phyloP scores from a whole-genome alignment of 1,284 basidiomycete species.

The Trichosporon inkin region DNA sequence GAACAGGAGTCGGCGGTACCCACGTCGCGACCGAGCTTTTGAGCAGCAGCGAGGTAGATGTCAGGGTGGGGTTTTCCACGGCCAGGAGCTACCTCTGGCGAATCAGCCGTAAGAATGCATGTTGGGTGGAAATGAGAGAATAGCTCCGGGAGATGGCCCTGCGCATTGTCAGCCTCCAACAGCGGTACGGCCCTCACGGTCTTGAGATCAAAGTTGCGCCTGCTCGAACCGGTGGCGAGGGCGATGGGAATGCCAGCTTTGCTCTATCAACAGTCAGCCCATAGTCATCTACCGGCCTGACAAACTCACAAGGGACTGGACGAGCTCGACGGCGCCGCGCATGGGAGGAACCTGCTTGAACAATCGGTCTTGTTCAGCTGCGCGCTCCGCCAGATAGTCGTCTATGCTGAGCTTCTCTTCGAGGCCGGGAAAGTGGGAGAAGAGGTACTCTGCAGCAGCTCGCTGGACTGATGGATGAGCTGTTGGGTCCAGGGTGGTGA shows the following conservation, averaged over 20 bases:
- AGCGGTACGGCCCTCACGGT: slow-evolving; percentile 32
- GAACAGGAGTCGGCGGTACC: slow-evolving; percentile 38
- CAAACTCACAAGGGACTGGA: slow-evolving; percentile 40
- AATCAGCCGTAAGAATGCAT: slow-evolving; percentile 46
- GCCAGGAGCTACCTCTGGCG: slow-evolving; percentile 43
- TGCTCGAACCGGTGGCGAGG: slow-evolving; percentile 48
- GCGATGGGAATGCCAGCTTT: slow-evolving; percentile 47
- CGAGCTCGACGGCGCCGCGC: slow-evolving; percentile 45
- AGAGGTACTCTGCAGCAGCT: slow-evolving; percentile 42
- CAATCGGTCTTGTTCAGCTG: slow-evolving; percentile 39
- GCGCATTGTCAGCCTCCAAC: not conserved
- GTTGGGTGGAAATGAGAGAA: slow-evolving; percentile 46
- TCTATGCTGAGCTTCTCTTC: slow-evolving; percentile 43
- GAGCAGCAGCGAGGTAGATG: slow-evolving; percentile 50
- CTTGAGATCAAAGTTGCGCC: slow-evolving; percentile 38
- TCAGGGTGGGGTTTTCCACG: slow-evolving; percentile 49
- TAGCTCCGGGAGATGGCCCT: slow-evolving; percentile 48
- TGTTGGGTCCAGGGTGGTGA: not conserved
- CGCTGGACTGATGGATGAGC: slow-evolving; percentile 25
- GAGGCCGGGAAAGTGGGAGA: slow-evolving; percentile 43
- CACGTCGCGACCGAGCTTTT: slow-evolving; percentile 44
- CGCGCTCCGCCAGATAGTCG: slow-evolving; percentile 45
- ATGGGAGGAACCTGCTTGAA: slow-evolving; percentile 47
- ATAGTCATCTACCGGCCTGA: not conserved
- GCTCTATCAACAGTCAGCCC: slow-evolving; percentile 27